Evolutionary conservation across 441 rosid species (phyloP), one percentile per base, ranked within the genome.

Genomic region (Francoa sonchifolia): DNA sequence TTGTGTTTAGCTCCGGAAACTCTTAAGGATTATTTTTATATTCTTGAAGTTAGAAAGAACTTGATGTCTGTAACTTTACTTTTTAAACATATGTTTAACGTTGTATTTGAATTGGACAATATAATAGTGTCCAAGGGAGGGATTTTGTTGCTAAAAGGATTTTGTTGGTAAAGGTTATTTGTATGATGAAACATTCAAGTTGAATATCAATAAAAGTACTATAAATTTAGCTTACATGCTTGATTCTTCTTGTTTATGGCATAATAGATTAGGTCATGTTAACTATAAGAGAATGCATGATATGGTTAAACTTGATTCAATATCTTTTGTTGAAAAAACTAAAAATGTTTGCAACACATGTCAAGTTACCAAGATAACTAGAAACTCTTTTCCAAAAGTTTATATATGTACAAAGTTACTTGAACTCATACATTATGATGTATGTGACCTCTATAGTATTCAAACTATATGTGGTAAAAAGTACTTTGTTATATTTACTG

Each of bases 261-360:
- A 27, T 16, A 5, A n/a, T 15, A 42, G 30, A 21, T 19, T 46
- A 11, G 32, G 32, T n/a, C 50, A 21, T 22, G 40, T 21, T 12
- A 33, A 17, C 20, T n/a, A n/a, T 32, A 5, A 2, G 8, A 5
- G 8, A 19, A 3, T 33, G 6, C 10, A 21, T 4, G 11, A 20
- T 30, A 45, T 32, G 17, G 2, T 12, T 5, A n/a, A 20, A 32
- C 38, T 3, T 15, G 50, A 38, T 1, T 3, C 21, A 5, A 9
- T 19, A 10, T 10, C 17, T 10, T 1, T 1, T 0, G 3, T 45
- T 7, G 1, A 20, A 5, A 33, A 32, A 21, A 2, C 3, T 1
- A 2, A 5, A 18, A 2, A 17, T 6, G 19, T 6, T 21, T 2
- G 6, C 3, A 6, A 21, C 2, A 35, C 33, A 34, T 34, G 42